A percentile compares a stretch with the other conserved stretches of the same genome.
These are phyloP conservation scores for Suhomyces guaymorum DNA, from an alignment of 1,139 yeast species.

Conservation along the genomic window DNA sequence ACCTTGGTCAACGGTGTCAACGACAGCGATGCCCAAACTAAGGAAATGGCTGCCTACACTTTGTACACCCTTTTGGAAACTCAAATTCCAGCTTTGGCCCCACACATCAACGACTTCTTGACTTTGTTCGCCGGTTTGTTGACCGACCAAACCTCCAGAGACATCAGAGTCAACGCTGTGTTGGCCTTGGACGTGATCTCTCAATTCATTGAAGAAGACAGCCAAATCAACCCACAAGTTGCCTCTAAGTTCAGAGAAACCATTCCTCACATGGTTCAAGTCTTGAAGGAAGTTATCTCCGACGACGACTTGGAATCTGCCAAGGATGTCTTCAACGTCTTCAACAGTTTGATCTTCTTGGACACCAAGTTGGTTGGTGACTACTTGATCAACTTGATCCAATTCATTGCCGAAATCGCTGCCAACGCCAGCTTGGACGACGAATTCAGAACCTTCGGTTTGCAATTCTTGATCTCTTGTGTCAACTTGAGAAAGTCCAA, in stretches of 20 bases:
- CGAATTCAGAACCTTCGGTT: conserved; percentile 79
- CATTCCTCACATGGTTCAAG: conserved; percentile 80
- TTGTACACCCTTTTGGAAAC: conserved; percentile 78
- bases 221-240: conserved; percentile 45
- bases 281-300: conserved; percentile 71
- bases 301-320: conserved; percentile 73
- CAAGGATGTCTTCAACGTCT: conserved; percentile 77
- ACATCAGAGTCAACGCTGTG: conserved; percentile 80
- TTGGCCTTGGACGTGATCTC: conserved; percentile 80
- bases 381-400: conserved; percentile 65
- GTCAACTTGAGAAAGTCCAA: conserved; percentile 68
- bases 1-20: conserved; percentile 71
- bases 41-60: conserved; percentile 84
- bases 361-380: conserved; percentile 83
- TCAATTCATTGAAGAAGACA: conserved; percentile 60
- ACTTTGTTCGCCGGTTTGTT: conserved; percentile 68
- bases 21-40: conserved; percentile 57
- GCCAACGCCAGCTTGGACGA: conserved; percentile 68
- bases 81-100: conserved; percentile 61
- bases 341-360: conserved; percentile 73
- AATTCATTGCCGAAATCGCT: conserved; percentile 76
- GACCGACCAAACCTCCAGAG: conserved; percentile 63
- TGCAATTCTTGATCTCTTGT: conserved; percentile 81
- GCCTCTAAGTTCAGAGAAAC: conserved; percentile 64
- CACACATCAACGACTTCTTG: conserved; percentile 67